phyloP scores from a whole-genome alignment of 1,284 basidiomycete species.

The Amylostereum chailletii region DNA sequence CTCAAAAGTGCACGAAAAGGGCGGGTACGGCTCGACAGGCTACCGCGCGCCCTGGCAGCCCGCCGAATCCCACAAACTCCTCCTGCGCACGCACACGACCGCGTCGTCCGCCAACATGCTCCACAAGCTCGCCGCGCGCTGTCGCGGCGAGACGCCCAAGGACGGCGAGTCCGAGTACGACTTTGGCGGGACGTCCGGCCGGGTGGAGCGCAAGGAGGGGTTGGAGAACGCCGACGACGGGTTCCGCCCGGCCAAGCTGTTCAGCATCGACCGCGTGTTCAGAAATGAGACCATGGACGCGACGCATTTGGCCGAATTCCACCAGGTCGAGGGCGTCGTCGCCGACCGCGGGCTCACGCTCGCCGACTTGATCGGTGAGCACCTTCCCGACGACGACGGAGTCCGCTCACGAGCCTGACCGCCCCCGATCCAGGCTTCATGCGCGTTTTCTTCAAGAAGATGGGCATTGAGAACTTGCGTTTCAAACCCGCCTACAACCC shows the following conservation, averaged over 20 bases:
- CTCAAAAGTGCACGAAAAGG: slow-evolving; percentile 80
- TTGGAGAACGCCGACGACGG: slow-evolving; percentile 39
- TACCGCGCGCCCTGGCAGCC: slow-evolving; percentile 97
- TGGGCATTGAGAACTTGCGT: slow-evolving; percentile 88
- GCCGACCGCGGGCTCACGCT: slow-evolving; percentile 91
- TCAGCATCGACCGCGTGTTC: slow-evolving; percentile 98
- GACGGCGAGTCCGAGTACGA: slow-evolving; percentile 7
- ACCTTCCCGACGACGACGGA: background rate
- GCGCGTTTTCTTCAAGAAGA: slow-evolving; percentile 97
- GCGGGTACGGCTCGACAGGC: slow-evolving; percentile 92
- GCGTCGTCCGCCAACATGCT: slow-evolving; percentile 94
- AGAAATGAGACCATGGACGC: slow-evolving; percentile 98
- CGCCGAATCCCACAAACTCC: slow-evolving; percentile 85
- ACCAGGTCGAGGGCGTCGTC: slow-evolving; percentile 99
- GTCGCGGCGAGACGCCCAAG: slow-evolving; percentile 42
- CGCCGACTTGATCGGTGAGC: slow-evolving; percentile 90
- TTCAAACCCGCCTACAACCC: slow-evolving; percentile 99
- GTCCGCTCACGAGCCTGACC: background rate
- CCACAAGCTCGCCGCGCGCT: slow-evolving; percentile 79
- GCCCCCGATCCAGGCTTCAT: slow-evolving; percentile 68
- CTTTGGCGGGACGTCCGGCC: slow-evolving; percentile 6
- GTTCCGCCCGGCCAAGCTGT: slow-evolving; percentile 94
- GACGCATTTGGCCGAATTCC: slow-evolving; percentile 99
- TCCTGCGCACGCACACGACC: slow-evolving; percentile 96
- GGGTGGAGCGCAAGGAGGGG: slow-evolving; percentile 5